Evolutionary conservation across 2,329 filamentous ascomycete species (phyloP), one percentile per base, ranked within the genome.

Genomic region (Colletotrichum somersetense): DNA sequence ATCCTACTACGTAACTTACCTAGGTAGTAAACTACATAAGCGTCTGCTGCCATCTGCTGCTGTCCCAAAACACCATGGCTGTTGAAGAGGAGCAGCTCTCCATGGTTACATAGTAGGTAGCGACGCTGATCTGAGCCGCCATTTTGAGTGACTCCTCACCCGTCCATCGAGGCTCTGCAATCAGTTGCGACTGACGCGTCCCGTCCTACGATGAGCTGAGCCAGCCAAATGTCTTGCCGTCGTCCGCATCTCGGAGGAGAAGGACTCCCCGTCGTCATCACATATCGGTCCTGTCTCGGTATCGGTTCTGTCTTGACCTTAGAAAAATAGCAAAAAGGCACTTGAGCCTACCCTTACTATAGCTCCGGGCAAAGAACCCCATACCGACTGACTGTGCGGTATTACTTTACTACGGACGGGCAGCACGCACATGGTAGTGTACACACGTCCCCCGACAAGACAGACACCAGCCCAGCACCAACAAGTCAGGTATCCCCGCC

Each of bases 321-420:
- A 3, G 26, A 26, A 26, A 26, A 26, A 26, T 30, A 30, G 30
- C 30, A 30, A 30, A 30, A 30, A 30, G 30, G 4, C 33, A 7
- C 23, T 38, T 64, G 62, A 35, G 30, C 48, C 48, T 58, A 53
- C 53, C 66, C 23, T 42, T 53, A 30, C 30, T 30, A 30, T 30
- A 53, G 55, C 44, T 53, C 67, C 33, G 40, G 35, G 52, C 50
- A 59, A 56, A 64, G 40, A 68, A 67, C 52, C 52, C 57, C 50
- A 50, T 64, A 40, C 59, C 63, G 56, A 62, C 63, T 40, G 55
- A 70, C 38, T 56, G 33, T 50, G 30, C 58, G 35, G 26, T 48
- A 38, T 11, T 38, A 12, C 10, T 14, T 40, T 40, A 40, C 2
- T 42, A 14, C 40, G 40, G 40, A 16, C 40, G 44, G 16, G 33